Base-by-base conservation (phyloP, 345 rosid species). In the Eutrema heterophyllum region DNA sequence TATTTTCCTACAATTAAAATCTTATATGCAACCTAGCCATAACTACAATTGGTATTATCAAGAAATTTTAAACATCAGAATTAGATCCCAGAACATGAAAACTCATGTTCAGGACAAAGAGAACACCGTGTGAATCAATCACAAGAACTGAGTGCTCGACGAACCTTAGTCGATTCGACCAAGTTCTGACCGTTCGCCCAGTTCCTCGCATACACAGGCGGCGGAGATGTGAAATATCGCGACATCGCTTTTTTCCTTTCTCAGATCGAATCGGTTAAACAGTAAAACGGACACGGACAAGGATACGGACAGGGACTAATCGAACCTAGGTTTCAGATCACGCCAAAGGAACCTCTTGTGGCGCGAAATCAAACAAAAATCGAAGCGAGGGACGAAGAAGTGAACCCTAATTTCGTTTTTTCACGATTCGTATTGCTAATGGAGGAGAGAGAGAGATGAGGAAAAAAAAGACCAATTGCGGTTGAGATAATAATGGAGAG, bases 91-190 rank as follows among this genome's bases (percentile, higher is more conserved):
- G 62, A 50, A 73, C 77, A 64, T n/a, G 70, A 62, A 40, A 53
- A 64, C 4, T 21, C 39, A 69, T 53, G 70, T 54, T 69, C 64
- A 69, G 58, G 26, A 9, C 1, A 21, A 5, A 62, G 50, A 48
- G 27, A 46, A 45, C 36, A 63, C 59, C 51, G 39, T 18, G 67
- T 40, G 61, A 77, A 70, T 64, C 76, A 77, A 64, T 64, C 71
- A 77, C 54, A 77, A 70, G 16, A 70, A 77, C 67, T 50, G 67
- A 54, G 41, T 45, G 83, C 81, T 81, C 82, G 80, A 85, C 96
- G 71, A 88, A 90, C 93, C 96, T 90, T 82, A 78, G 82, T 80
- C 73, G 83, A 81, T 66, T 82, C 83, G 77, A 79, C 83, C 87
- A 81, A 76, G 80, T 82, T 73, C 68, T 81, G 82, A 68, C 75